Base-by-base conservation (phyloP, 106 monocot species). In the Dendrobium chrysotoxum region DNA sequence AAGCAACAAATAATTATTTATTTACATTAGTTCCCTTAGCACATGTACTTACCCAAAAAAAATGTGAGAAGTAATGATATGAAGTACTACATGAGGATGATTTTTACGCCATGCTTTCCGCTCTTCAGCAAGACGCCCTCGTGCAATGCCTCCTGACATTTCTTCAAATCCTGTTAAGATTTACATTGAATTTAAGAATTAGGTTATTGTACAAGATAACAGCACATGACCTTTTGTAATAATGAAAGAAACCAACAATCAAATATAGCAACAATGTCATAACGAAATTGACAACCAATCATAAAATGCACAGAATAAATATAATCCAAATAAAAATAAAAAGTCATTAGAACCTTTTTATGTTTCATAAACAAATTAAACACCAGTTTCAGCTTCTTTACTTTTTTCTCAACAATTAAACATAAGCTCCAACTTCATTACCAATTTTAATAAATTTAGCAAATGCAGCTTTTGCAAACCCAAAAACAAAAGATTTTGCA, bases 51-150 rank as follows among this genome's bases (percentile, higher is more conserved):
- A 41, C 9, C 16, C 17, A 38, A 28, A 71, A 17, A 58, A 31
- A 4, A 0, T 0, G 40, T 55, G 38, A 41, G 71, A 71, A 72
- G 5, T 28, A 39, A 8, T 53, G 7, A 15, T 11, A 75, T n/a
- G 11, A 71, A 35, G 64, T 44, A 42, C 21, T 40, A 95, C 92
- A 79, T 92, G 90, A 9, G 95, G 95, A 55, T 95, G 95, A 39
- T 92, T 92, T 90, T 89, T 95, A 28, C 95, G 83, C 95, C 95
- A 95, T 12, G 92, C 83, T 82, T 90, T 95, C 72, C 95, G 95
- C 79, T 95, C 95, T 80, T 95, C 95, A 20, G 92, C 84, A 13
- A 95, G 90, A 12, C 95, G 88, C 20, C 92, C 92, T 30, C 95
- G 85, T 44, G 95, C 95, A 45, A 95, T 95, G 17, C 95, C 92